Base-by-base conservation (phyloP, 495 filamentous ascomycete genomes). In the Aspergillus carlsbadensis region DNA sequence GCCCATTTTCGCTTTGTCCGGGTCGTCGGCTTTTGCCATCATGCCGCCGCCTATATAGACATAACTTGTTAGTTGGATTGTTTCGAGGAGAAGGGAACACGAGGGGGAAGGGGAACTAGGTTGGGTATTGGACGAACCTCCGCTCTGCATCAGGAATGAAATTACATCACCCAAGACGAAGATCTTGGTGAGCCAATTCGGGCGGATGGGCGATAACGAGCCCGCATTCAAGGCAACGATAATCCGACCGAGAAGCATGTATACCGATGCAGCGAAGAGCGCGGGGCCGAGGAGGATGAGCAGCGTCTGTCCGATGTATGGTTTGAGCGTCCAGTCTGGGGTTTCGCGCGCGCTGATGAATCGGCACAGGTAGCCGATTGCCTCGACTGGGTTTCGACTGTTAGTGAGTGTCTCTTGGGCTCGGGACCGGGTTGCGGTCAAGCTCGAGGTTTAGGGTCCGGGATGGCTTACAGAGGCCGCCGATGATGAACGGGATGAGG, bases 401-500 rank as follows among this genome's bases (percentile, higher is more conserved):
- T n/a, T n/a, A n/a, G n/a, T n/a, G n/a, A n/a, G n/a, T n/a, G n/a
- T n/a, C n/a, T n/a, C n/a, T n/a, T n/a, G n/a, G n/a, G n/a, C n/a
- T n/a, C n/a, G n/a, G n/a, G n/a, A n/a, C n/a, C n/a, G n/a, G n/a
- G n/a, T n/a, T n/a, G n/a, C n/a, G n/a, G n/a, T n/a, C n/a, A n/a
- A n/a, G n/a, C n/a, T n/a, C n/a, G n/a, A n/a, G n/a, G n/a, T n/a
- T n/a, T n/a, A n/a, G 26, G 8, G 26, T 29, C 4, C 8, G 26
- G 26, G 8, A 29, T 8, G 26, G 15, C 78, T 58, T 73, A 86
- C 83, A 84, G 13, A 78, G 43, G 21, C 81, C 77, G 10, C 84
- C 85, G 26, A 87, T 63, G 6, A 83, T 26, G 37, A 87, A 75
- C 0, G 86, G 80, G 10, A 79, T 79, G 47, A 87, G 84, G 65